phyloP scores from a whole-genome alignment of 352 stramenopile genomes.

The Paralagenidium karlingii region DNA sequence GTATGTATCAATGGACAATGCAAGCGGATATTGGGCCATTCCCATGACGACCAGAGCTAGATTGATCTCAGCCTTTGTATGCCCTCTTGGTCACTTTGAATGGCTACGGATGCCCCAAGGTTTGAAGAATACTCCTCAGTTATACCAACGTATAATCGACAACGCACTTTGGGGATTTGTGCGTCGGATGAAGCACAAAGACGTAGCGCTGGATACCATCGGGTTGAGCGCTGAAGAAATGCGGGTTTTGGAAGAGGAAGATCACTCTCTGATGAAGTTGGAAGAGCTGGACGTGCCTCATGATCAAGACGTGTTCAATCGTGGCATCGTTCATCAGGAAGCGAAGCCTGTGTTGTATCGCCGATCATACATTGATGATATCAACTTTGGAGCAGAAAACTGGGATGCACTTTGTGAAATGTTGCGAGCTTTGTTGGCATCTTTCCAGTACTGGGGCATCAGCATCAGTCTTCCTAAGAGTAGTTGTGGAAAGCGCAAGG shows the following conservation, averaged over 20 bases:
- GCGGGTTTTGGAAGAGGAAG: too few species aligned
- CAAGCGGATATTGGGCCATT: constrained; percentile 11
- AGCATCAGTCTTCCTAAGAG: constrained; percentile 12
- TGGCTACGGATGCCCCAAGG: constrained; percentile 13
- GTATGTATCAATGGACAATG: constrained; percentile 10
- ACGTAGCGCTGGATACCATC: too few species aligned
- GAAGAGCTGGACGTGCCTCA: too few species aligned
- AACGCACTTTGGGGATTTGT: constrained; percentile 9
- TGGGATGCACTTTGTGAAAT: constrained; percentile 6
- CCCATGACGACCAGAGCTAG: constrained; percentile 6
- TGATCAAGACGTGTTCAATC: too few species aligned
- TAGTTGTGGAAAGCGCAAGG: constrained; percentile 1
- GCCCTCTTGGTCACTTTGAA: constrained; percentile 9
- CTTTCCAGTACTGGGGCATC: constrained; percentile 5
- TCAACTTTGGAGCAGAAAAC: constrained; percentile 1
- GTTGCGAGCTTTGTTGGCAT: constrained; percentile 3
- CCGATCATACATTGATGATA: constrained; percentile 14
- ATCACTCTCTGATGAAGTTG: too few species aligned
- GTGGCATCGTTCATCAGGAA: too few species aligned
- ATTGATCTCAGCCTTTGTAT: constrained; percentile 11
- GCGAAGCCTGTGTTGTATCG: constrained; percentile 1
- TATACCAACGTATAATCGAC: constrained; percentile 13
- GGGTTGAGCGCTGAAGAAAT: too few species aligned
- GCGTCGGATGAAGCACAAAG: too few species aligned
- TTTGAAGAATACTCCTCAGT: constrained; percentile 10